Evolutionary conservation across 2,329 filamentous ascomycete species (phyloP).

Genomic region (Zopfia rhizophila): DNA sequence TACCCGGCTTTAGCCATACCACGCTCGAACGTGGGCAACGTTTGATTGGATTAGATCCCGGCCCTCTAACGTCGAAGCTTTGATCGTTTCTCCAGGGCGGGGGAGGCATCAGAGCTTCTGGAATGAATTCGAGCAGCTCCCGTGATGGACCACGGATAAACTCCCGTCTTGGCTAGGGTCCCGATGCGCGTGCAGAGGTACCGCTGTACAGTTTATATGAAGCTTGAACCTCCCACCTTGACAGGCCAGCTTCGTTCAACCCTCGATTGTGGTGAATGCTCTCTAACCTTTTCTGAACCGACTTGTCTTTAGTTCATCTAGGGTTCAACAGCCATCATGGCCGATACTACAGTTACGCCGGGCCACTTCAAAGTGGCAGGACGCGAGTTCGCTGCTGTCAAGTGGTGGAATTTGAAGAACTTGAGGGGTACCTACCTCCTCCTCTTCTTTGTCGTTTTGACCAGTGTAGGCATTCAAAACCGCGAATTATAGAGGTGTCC

Average conservation of each 20-base stretch:
- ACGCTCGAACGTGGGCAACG: conserved; percentile 15
- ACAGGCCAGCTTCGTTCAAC: conserved; percentile 18
- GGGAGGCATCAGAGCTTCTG: conserved; percentile 22
- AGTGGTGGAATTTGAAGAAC: conserved; percentile 23
- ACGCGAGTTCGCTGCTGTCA: conserved; percentile 28
- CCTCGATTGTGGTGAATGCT: conserved; percentile 18
- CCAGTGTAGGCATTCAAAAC: conserved; percentile 14
- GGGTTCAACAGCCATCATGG: conserved; percentile 14
- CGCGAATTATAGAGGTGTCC: too few species aligned
- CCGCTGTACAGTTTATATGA: conserved; percentile 20
- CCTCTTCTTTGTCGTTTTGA: conserved; percentile 33
- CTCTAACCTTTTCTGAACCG: conserved; percentile 1
- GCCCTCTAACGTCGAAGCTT: conserved; percentile 16
- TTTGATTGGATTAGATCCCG: conserved; percentile 18
- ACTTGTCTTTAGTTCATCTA: conserved; percentile 1
- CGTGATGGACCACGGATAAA: conserved; percentile 29
- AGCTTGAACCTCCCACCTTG: conserved; percentile 12
- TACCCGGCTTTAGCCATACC: conserved; percentile 30
- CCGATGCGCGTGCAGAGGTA: conserved; percentile 14
- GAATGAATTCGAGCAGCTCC: conserved; percentile 21
- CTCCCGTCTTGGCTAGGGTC: conserved; percentile 12
- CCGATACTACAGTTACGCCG: conserved; percentile 16
- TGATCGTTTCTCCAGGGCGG: conserved; percentile 17
- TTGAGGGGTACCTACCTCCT: conserved; percentile 29
- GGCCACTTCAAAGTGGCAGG: conserved; percentile 32